A percentile compares a stretch with the other conserved stretches of the same genome.
Evolutionary conservation across 495 filamentous ascomycete genomes (phyloP).

Genomic region (Aspergillus nidulans): DNA sequence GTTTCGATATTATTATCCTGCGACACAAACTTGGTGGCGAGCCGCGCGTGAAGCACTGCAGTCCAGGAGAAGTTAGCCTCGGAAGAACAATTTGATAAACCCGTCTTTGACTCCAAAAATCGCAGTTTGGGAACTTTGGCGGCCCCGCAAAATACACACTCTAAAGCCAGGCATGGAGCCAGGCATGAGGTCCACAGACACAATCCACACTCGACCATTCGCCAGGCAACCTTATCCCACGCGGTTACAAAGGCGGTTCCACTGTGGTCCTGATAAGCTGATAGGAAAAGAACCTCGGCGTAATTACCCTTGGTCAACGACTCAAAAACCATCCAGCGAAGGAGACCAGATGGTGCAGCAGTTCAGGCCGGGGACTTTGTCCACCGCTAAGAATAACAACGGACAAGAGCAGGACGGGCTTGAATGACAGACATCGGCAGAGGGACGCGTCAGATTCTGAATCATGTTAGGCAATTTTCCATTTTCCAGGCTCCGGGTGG

Average conservation of each 20-base stretch:
- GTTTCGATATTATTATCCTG: neutral
- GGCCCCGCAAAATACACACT: constrained; percentile 18
- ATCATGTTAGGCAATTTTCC: constrained; percentile 3
- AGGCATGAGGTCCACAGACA: constrained; percentile 17
- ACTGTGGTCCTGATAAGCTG: constrained; percentile 22
- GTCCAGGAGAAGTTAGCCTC: constrained; percentile 8
- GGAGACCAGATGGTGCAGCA: neutral
- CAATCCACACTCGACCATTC: neutral
- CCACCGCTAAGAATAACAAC: neutral
- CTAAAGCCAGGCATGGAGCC: too few species aligned
- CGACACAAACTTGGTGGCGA: neutral
- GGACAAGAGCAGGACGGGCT: neutral
- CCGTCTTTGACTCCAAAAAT: neutral
- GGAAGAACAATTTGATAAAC: neutral
- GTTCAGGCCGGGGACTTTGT: neutral
- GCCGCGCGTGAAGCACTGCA: neutral
- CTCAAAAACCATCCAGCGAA: neutral
- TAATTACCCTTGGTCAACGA: constrained; percentile 32
- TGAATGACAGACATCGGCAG: neutral
- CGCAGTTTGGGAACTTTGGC: constrained; percentile 7
- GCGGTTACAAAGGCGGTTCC: constrained; percentile 14
- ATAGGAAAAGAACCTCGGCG: constrained; percentile 17
- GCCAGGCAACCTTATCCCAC: constrained; percentile 11
- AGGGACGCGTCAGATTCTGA: neutral
- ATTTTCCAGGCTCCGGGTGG: too few species aligned